A percentile compares a stretch with the other conserved stretches of the same genome.
Evolutionary conservation across 371 early-diverging fungal species (phyloP).

Genomic region (Mortierella sp.): DNA sequence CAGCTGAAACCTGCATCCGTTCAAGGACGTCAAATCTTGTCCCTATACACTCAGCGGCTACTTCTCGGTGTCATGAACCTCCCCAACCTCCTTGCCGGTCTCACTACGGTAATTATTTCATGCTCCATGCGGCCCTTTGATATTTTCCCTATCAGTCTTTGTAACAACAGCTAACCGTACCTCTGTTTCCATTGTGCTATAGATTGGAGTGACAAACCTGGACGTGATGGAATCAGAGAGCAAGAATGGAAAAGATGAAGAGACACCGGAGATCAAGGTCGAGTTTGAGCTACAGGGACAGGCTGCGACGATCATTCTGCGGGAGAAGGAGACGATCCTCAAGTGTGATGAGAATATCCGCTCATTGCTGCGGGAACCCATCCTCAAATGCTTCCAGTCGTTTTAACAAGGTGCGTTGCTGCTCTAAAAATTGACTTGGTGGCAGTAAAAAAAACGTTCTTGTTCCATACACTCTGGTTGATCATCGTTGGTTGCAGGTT

Average conservation of each 20-base stretch:
- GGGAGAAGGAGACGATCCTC: slow-evolving; percentile 46
- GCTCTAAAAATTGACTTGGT: not conserved
- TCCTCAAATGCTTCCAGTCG: slow-evolving; percentile 48
- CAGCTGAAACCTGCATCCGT: slow-evolving; percentile 50
- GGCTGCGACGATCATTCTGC: slow-evolving; percentile 34
- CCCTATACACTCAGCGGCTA: slow-evolving; percentile 41
- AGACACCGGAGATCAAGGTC: slow-evolving; percentile 39
- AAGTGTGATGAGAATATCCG: slow-evolving; percentile 47
- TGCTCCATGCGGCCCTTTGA: not conserved
- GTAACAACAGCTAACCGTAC: not conserved
- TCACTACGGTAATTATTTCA: slow-evolving; percentile 23
- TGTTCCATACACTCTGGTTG: not conserved
- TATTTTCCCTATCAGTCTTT: not conserved
- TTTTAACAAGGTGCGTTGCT: not conserved
- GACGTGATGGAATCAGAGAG: slow-evolving; percentile 27
- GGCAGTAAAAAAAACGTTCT: not conserved
- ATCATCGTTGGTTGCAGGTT: not conserved
- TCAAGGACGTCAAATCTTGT: slow-evolving; percentile 43
- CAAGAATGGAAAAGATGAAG: not conserved
- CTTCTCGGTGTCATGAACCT: slow-evolving; percentile 55
- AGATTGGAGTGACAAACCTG: slow-evolving; percentile 46
- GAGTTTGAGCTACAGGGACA: slow-evolving; percentile 47
- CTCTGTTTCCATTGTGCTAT: not conserved
- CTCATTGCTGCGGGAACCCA: slow-evolving; percentile 42
- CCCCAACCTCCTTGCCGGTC: slow-evolving; percentile 36